Base-by-base conservation (phyloP, 2,329 filamentous ascomycete genomes). In the Anthostomella pinea region DNA sequence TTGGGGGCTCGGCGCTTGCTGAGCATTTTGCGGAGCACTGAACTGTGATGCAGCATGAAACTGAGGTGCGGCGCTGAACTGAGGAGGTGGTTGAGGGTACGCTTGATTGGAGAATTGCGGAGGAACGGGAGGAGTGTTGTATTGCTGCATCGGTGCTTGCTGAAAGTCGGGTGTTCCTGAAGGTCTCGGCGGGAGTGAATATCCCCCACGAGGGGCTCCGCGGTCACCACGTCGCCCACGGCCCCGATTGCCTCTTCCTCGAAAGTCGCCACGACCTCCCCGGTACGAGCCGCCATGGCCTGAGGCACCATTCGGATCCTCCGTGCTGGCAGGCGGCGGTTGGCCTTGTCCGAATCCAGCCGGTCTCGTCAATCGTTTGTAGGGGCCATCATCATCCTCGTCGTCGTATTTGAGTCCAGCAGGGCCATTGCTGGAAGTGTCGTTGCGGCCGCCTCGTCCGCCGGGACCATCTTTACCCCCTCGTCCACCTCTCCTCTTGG, bases 281-380 rank as follows among this genome's bases (percentile, higher is more conserved):
- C 69, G 57, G 13, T 58, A 57, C 8, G 57, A 51, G 13, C 53
- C 53, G 39, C 44, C 60, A 31, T 44, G 38, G 20, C 39, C 37
- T 11, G 51, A 19, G 52, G 54, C 52, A 38, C 41, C 54, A 47
- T 22, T 64, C 43, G 56, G 70, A 57, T 60, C 70, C 52, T 58
- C 58, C 59, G 51, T 69, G 56, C 53, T 60, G 47, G 43, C 52
- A 30, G 41, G 41, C 54, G 58, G 72, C 59, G 52, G 72, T 62
- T 47, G 56, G 0, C 66, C 69, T 40, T 66, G 66, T 5, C 72
- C 75, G 41, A 83, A 79, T 31, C 81, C 81, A 13, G 75, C 69
- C 2, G 86, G 86, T 13, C 86, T 71, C 14, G 81, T 63, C 13
- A 91, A 69, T 5, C 84, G 83, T 45, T 79, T 83, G 58, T 91